Conservation (phyloP, 345 rosid species). For the Physaria fendleri region DNA sequence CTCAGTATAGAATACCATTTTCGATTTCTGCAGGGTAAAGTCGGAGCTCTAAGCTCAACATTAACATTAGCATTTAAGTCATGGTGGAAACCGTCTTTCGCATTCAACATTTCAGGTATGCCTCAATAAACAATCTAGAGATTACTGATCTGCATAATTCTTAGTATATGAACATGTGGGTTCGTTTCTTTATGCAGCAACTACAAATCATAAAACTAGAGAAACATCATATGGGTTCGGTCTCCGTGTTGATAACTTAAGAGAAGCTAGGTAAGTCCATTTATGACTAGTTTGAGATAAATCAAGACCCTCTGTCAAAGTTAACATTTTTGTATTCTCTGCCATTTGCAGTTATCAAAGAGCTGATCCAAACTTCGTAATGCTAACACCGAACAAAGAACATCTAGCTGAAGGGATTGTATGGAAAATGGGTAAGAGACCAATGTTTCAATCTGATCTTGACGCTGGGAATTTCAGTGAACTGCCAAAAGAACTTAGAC, state of each 20-base stretch:
- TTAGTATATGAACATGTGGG: not conserved
- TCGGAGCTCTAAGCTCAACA: constrained; percentile 74
- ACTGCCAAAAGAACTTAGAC: constrained; percentile 55
- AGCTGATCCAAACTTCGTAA: constrained; percentile 81
- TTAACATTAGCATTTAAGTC: constrained; percentile 77
- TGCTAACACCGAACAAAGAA: constrained; percentile 88
- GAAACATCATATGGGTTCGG: constrained; percentile 64
- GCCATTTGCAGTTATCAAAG: constrained; percentile 71
- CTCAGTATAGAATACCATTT: not conserved
- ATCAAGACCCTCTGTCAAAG: not conserved
- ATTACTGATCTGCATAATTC: not conserved
- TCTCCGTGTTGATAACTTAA: constrained; percentile 62
- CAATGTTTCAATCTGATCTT: constrained; percentile 68
- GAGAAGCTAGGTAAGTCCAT: constrained; percentile 68
- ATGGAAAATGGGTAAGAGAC: constrained; percentile 65
- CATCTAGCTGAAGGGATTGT: constrained; percentile 75
- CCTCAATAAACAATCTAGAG: not conserved
- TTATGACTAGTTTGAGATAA: not conserved
- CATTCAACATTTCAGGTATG: constrained; percentile 70
- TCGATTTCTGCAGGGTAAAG: constrained; percentile 54
- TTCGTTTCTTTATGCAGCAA: constrained; percentile 46
- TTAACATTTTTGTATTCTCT: not conserved
- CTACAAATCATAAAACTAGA: constrained; percentile 50
- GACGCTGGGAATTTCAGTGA: constrained; percentile 59
- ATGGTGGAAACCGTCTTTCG: constrained; percentile 95